These are phyloP conservation scores for Oehlia diaphana DNA, from an alignment of 192 early-diverging fungal species.

Conservation along the genomic window DNA sequence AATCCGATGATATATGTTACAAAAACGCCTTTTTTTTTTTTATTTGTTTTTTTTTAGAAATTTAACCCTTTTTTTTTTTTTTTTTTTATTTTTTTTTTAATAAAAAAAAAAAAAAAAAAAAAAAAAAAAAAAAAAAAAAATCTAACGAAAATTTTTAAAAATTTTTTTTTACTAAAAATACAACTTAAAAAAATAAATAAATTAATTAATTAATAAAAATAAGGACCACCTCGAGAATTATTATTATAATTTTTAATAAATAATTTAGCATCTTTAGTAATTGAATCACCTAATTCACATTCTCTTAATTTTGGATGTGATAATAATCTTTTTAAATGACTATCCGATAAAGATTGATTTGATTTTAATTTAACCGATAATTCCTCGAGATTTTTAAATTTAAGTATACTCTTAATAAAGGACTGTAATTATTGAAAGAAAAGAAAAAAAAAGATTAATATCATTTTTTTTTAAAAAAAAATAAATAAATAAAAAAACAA, in stretches of 20 bases:
- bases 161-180: no score
- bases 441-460: neutral
- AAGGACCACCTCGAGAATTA: neutral
- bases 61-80: no score
- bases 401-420: neutral
- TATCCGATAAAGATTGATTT: neutral
- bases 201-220: neutral
- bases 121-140: no score
- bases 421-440: neutral
- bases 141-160: no score
- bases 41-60: no score
- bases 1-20: no score
- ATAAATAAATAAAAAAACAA: neutral
- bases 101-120: no score
- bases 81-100: no score
- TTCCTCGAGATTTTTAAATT: neutral
- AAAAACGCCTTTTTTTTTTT: no score
- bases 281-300: neutral
- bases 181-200: neutral
- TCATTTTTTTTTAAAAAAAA: neutral
- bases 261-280: neutral
- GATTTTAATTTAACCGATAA: neutral
- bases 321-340: neutral
- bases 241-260: neutral
- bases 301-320: neutral